Conservation (phyloP, 176 grass and related monocot species). For the Saccharum spontaneum region DNA sequence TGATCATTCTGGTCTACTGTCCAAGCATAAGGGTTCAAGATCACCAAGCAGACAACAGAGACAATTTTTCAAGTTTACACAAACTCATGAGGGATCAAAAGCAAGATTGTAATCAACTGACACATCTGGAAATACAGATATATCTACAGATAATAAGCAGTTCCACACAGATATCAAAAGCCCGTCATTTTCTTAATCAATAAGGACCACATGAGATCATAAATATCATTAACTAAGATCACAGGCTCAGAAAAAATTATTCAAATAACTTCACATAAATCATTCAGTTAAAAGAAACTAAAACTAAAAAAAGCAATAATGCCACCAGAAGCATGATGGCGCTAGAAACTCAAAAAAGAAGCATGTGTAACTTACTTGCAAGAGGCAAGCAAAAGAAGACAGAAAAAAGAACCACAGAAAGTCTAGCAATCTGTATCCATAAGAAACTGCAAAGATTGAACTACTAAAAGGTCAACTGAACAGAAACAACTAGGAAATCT, state of each 20-base stretch:
- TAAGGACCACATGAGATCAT: not conserved
- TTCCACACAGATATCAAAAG: not conserved
- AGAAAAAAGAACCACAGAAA: not conserved
- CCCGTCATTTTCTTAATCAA: not conserved
- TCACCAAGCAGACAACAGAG: not conserved
- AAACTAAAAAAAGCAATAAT: not conserved
- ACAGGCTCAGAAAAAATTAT: conserved; percentile 8
- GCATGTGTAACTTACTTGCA: not conserved
- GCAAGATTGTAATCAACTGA: not conserved
- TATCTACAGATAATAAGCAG: not conserved
- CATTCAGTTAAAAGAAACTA: not conserved
- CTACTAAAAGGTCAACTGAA: not conserved
- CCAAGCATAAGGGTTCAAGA: not conserved
- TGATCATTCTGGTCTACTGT: not conserved
- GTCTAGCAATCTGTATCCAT: not conserved
- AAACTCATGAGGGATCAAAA: conserved; percentile 7
- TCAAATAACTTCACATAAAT: not conserved
- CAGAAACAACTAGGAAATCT: not conserved
- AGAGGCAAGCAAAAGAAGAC: not conserved
- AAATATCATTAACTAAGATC: conserved; percentile 18
- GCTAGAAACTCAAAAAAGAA: not conserved
- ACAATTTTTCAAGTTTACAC: not conserved
- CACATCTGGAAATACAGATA: conserved; percentile 6
- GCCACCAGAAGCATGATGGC: not conserved
- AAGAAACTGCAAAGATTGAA: not conserved